These are phyloP conservation scores for Talaromyces sp. DNA, from an alignment of 2,329 filamentous ascomycete genomes.

Conservation along the genomic window DNA sequence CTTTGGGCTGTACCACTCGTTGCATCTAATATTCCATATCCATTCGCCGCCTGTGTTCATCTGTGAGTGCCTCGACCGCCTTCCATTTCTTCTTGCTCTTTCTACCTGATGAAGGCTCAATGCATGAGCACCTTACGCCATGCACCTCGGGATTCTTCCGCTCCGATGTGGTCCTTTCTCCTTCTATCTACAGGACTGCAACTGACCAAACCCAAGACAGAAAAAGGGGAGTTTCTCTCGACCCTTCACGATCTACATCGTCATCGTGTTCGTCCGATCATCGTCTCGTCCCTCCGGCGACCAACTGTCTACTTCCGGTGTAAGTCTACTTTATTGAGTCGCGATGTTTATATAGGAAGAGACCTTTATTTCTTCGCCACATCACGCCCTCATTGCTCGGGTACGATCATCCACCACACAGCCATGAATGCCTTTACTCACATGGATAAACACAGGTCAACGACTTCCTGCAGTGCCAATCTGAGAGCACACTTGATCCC, in stretches of 20 bases:
- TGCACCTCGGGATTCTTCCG: background rate
- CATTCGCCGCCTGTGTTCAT: background rate
- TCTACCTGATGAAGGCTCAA: background rate
- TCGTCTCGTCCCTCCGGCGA: background rate
- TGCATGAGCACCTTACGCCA: background rate
- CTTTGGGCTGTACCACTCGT: background rate
- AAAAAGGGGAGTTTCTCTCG: background rate
- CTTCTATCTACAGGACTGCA: background rate
- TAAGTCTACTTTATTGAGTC: conserved; percentile 1
- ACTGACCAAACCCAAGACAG: background rate
- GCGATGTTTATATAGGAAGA: conserved; percentile 12
- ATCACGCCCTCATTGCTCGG: conserved; percentile 2
- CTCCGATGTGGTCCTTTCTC: background rate
- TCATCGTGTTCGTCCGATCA: conserved; percentile 1
- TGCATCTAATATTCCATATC: background rate
- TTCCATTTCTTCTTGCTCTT: background rate
- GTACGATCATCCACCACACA: background rate
- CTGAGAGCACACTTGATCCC: background rate
- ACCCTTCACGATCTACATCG: background rate
- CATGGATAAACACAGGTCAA: background rate
- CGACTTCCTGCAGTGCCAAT: background rate
- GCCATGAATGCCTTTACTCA: background rate
- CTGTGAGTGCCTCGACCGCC: conserved; percentile 5
- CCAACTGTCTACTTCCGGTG: background rate
- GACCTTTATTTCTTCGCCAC: background rate